A percentile compares a stretch with the other conserved stretches of the same genome.
These are phyloP conservation scores for Colletotrichum coccodes DNA, from an alignment of 2,329 filamentous ascomycete species.

Conservation along the genomic window DNA sequence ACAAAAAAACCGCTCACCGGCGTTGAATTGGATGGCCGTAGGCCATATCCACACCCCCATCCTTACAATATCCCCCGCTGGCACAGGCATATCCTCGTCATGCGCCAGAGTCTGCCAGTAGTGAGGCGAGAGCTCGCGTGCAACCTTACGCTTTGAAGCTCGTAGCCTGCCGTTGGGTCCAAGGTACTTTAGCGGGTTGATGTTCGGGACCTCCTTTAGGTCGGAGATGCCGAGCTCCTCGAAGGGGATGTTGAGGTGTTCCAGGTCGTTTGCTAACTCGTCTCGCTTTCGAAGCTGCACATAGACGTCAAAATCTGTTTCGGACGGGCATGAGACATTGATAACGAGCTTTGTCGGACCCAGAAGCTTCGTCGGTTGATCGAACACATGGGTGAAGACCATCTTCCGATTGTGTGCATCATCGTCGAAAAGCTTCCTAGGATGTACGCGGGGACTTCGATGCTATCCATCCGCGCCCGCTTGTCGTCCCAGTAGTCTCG, in stretches of 20 bases:
- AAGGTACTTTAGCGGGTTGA: constrained; percentile 12
- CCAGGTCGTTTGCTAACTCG: background rate
- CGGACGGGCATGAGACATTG: background rate
- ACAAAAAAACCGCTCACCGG: background rate
- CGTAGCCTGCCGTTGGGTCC: constrained; percentile 8
- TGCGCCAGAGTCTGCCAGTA: constrained; percentile 12
- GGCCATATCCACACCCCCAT: constrained; percentile 15
- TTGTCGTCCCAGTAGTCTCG: constrained; percentile 15
- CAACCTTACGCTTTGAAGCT: background rate
- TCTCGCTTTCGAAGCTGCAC: constrained; percentile 7
- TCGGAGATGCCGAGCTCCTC: background rate
- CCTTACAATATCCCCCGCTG: background rate
- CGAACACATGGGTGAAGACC: background rate
- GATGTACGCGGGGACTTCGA: constrained; percentile 9
- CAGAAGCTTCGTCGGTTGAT: background rate
- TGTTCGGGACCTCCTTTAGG: background rate
- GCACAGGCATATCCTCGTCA: background rate
- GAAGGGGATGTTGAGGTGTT: constrained; percentile 6
- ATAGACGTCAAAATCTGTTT: constrained; percentile 11
- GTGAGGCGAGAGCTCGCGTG: background rate
- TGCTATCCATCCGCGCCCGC: constrained; percentile 1
- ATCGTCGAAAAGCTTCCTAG: constrained; percentile 1
- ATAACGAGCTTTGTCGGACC: constrained; percentile 12
- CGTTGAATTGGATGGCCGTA: constrained; percentile 1
- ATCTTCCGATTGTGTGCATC: constrained; percentile 11